A percentile compares a stretch with the other conserved stretches of the same genome.
These are phyloP conservation scores for Vitis cinerea DNA, from an alignment of 164 flowering plant species.

Conservation along the genomic window DNA sequence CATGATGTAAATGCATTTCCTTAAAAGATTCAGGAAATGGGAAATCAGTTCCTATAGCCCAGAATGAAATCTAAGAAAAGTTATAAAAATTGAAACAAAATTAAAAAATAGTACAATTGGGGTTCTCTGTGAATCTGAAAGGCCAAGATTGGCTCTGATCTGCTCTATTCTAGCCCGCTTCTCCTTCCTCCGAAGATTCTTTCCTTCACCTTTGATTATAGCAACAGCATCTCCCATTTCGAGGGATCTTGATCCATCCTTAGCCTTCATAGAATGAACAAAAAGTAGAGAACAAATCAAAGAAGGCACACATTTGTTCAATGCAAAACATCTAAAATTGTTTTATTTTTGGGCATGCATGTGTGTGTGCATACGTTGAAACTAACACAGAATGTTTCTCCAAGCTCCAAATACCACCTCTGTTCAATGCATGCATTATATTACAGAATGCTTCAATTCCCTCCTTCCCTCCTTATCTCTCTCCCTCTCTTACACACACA, in stretches of 20 bases:
- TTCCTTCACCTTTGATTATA: constrained; percentile 73
- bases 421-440: too few species aligned
- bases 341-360: too few species aligned
- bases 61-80: not conserved
- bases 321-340: not conserved
- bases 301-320: not conserved
- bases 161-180: constrained; percentile 89
- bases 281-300: constrained; percentile 6
- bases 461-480: too few species aligned
- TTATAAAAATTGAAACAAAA: not conserved
- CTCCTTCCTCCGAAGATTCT: constrained; percentile 86
- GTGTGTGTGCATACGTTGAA: too few species aligned
- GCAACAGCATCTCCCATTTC: constrained; percentile 84
- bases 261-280: constrained; percentile 29
- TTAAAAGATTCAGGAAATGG: not conserved
- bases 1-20: not conserved
- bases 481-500: too few species aligned
- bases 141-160: constrained; percentile 95
- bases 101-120: constrained; percentile 57
- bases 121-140: constrained; percentile 97
- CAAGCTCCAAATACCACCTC: too few species aligned
- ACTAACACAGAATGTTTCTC: too few species aligned
- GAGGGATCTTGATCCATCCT: constrained; percentile 34
- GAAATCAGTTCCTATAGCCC: not conserved
- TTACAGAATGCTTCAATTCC: too few species aligned